Percentiles rank a stretch among this genome's conserved stretches.
Conservation (phyloP, 1,139 yeast species). For the Diutina rugosa region DNA sequence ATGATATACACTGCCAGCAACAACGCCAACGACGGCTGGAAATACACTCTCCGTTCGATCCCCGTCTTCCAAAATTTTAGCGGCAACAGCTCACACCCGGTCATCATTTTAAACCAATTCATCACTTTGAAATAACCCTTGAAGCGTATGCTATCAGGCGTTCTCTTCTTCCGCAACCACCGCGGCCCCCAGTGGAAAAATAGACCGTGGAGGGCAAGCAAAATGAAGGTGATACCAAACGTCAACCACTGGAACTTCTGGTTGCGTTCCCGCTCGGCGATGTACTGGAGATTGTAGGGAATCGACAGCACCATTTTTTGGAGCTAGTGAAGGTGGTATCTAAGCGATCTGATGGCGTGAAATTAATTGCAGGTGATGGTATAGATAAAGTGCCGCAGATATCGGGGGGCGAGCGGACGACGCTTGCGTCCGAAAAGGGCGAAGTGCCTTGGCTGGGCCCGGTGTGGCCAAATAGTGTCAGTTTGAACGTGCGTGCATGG, state of each 20-base stretch:
- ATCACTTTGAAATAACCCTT: conserved; percentile 13
- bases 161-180: conserved; percentile 9
- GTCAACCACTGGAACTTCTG: conserved; percentile 24
- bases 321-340: background rate
- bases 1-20: conserved; percentile 15
- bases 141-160: conserved; percentile 5
- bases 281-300: conserved; percentile 18
- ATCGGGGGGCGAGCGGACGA: background rate
- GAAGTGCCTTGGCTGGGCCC: too few species aligned
- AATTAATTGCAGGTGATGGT: background rate
- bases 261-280: conserved; percentile 23
- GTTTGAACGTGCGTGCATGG: background rate
- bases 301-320: conserved; percentile 7
- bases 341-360: background rate
- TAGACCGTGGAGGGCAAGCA: conserved; percentile 24
- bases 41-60: conserved; percentile 8
- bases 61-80: conserved; percentile 5
- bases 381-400: background rate
- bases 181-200: conserved; percentile 30
- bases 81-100: conserved; percentile 13
- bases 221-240: conserved; percentile 14
- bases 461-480: too few species aligned
- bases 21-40: conserved; percentile 29
- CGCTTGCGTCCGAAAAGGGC: too few species aligned
- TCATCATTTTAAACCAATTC: conserved; percentile 17